Percentiles rank a stretch among this genome's conserved stretches.
These are phyloP conservation scores for Hibiscus trionum DNA, from an alignment of 345 rosid genomes.

Conservation along the genomic window DNA sequence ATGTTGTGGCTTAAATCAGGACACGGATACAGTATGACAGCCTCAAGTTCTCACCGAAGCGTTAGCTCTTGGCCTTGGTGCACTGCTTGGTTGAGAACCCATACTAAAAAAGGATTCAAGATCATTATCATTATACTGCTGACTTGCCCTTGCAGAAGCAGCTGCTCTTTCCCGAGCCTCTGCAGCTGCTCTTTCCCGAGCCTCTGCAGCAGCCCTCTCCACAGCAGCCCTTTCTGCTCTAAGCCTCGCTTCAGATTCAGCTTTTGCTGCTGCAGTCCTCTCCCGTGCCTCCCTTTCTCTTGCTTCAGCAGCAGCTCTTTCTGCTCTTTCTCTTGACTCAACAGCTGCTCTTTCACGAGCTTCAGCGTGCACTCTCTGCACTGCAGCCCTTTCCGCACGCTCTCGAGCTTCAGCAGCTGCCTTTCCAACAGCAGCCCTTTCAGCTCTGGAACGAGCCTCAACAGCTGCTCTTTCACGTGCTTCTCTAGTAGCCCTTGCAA, in stretches of 20 bases:
- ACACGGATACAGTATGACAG: constrained; percentile 11
- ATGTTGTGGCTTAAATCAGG: neutral
- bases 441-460: constrained; percentile 75
- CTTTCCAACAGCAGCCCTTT: constrained; percentile 83
- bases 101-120: constrained; percentile 78
- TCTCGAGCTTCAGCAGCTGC: constrained; percentile 72
- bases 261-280: constrained; percentile 41
- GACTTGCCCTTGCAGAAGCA: constrained; percentile 53
- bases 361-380: constrained; percentile 90
- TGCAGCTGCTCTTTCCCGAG: constrained; percentile 69
- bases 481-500: constrained; percentile 96
- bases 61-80: constrained; percentile 73
- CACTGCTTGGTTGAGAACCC: constrained; percentile 67
- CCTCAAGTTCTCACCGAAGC: constrained; percentile 45
- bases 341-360: constrained; percentile 95
- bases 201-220: constrained; percentile 65
- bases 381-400: constrained; percentile 88
- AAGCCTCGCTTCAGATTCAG: constrained; percentile 40
- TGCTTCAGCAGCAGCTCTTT: constrained; percentile 83
- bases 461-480: constrained; percentile 91
- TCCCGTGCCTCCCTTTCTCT: constrained; percentile 63
- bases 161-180: constrained; percentile 60
- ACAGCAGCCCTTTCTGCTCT: constrained; percentile 82
- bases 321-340: constrained; percentile 81
- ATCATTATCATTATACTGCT: constrained; percentile 62